Evolutionary conservation across 1,284 basidiomycete genomes (phyloP).

Genomic region (Ceratobasidium sp.): DNA sequence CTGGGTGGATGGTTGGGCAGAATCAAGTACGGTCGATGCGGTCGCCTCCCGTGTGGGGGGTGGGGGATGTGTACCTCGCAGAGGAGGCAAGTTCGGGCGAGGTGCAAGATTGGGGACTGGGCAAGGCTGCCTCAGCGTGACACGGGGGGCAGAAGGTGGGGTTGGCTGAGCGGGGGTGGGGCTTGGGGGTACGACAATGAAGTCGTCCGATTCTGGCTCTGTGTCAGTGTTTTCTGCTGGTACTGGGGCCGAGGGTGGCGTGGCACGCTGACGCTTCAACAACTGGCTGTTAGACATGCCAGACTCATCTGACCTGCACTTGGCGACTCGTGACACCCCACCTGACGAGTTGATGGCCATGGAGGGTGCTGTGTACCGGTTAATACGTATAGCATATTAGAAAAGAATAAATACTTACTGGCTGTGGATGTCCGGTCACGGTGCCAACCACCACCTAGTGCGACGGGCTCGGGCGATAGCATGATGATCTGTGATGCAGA

Average conservation of each 20-base stretch:
- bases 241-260: neutral
- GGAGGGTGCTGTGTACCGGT: neutral
- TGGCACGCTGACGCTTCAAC: neutral
- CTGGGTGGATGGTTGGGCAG: neutral
- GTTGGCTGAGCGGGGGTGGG: neutral
- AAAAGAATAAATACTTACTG: neutral
- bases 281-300: neutral
- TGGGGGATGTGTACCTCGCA: neutral
- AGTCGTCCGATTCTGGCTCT: neutral
- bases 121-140: neutral
- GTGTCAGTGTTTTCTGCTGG: neutral
- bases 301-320: neutral
- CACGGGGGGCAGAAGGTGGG: neutral
- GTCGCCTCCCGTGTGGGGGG: neutral
- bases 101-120: neutral
- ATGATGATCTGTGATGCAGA: slow-evolving; percentile 5
- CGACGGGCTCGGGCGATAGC: neutral
- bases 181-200: neutral
- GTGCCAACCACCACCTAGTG: slow-evolving; percentile 25
- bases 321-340: neutral
- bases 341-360: neutral
- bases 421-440: neutral
- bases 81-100: neutral
- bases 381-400: neutral
- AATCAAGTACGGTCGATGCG: neutral